These are phyloP conservation scores for Trichoderma sp. DNA, from an alignment of 2,329 filamentous ascomycete genomes.

Conservation along the genomic window DNA sequence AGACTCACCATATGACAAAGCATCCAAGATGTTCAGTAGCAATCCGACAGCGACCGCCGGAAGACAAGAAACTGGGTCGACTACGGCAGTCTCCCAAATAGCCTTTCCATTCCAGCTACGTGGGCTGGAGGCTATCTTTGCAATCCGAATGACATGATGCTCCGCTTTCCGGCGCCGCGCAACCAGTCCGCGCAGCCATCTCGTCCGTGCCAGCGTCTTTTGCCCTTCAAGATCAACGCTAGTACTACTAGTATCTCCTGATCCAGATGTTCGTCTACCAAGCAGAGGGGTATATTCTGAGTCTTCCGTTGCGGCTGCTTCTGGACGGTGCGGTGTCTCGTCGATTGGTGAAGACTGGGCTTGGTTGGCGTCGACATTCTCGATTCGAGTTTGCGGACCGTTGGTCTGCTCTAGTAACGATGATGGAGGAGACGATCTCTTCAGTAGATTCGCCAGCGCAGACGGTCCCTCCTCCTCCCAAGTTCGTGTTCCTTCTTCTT, in stretches of 20 bases:
- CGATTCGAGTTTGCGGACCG: constrained; percentile 18
- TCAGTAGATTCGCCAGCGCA: constrained; percentile 53
- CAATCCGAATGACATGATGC: constrained; percentile 35
- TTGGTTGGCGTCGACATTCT: background rate
- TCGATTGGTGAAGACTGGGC: constrained; percentile 12
- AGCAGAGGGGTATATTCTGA: constrained; percentile 55
- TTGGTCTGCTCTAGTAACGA: constrained; percentile 31
- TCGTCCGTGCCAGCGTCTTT: constrained; percentile 40
- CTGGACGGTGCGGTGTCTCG: constrained; percentile 21
- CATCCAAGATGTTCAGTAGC: constrained; percentile 90
- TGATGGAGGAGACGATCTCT: constrained; percentile 51
- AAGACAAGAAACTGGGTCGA: constrained; percentile 69
- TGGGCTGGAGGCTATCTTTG: constrained; percentile 54
- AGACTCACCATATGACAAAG: constrained; percentile 78
- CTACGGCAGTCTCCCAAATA: constrained; percentile 64
- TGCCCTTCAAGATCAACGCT: constrained; percentile 53
- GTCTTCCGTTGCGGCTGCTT: constrained; percentile 26
- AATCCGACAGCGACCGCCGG: constrained; percentile 88
- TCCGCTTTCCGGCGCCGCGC: constrained; percentile 39
- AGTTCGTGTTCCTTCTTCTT: constrained; percentile 23
- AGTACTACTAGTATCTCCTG: constrained; percentile 19
- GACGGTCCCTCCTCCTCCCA: constrained; percentile 40
- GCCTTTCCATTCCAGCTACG: constrained; percentile 70
- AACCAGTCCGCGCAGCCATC: constrained; percentile 41
- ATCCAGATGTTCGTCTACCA: constrained; percentile 37